Evolutionary conservation across 2,329 filamentous ascomycete species (phyloP).

Genomic region (Fusarium sp.): DNA sequence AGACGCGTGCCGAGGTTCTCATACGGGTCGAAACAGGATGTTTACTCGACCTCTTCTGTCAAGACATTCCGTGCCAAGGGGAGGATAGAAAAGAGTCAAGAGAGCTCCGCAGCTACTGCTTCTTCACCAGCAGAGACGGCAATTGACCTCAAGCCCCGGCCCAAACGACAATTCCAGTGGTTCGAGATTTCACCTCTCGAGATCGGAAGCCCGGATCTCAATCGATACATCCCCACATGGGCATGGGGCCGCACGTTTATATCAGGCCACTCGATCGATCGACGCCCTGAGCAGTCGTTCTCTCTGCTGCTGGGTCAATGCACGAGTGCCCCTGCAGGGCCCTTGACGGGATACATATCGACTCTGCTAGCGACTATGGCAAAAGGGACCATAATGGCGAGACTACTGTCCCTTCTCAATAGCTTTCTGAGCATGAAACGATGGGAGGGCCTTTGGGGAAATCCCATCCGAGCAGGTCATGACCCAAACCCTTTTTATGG

Average conservation of each 20-base stretch:
- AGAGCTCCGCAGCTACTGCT: no score
- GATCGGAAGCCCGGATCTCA: conserved; percentile 32
- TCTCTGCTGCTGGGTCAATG: conserved; percentile 35
- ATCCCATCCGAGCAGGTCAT: conserved; percentile 39
- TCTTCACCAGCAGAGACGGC: accelerated
- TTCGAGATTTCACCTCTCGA: conserved; percentile 40
- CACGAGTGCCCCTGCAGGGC: conserved; percentile 36
- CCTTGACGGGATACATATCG: conserved; percentile 35
- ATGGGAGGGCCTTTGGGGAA: conserved; percentile 38
- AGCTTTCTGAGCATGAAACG: conserved; percentile 22
- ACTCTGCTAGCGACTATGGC: conserved; percentile 28
- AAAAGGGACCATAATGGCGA: conserved; percentile 30
- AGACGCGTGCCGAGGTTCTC: conserved; percentile 34
- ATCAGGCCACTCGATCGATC: conserved; percentile 33
- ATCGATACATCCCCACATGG: conserved; percentile 39
- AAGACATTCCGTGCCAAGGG: conserved; percentile 9
- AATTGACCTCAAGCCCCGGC: accelerated
- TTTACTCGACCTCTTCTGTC: not conserved
- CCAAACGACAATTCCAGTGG: conserved; percentile 34
- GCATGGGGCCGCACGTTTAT: conserved; percentile 40
- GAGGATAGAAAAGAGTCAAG: not conserved
- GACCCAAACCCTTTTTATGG: conserved; percentile 43
- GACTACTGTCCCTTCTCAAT: conserved; percentile 13
- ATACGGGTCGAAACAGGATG: not conserved
- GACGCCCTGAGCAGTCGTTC: conserved; percentile 36